Percentiles rank a stretch among this genome's conserved stretches.
Conservation (phyloP, 2,329 filamentous ascomycete genomes). For the Ascochyta viciae-villosae region DNA sequence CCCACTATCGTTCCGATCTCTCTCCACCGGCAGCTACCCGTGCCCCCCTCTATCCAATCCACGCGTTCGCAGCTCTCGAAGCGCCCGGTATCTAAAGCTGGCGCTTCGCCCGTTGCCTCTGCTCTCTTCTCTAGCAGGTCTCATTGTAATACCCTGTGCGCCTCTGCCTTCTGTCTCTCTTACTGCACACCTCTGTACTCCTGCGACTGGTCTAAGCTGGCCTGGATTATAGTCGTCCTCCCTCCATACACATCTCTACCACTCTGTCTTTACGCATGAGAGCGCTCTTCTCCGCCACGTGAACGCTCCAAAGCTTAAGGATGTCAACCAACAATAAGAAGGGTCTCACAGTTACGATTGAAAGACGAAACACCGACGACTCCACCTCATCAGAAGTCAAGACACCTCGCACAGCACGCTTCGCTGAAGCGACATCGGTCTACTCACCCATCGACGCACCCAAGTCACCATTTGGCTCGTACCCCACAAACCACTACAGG, state of each 20-base stretch:
- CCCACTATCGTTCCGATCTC: constrained; percentile 44
- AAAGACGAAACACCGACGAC: constrained; percentile 50
- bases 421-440: constrained; percentile 80
- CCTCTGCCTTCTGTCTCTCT: constrained; percentile 40
- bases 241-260: constrained; percentile 36
- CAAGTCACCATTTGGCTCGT: constrained; percentile 54
- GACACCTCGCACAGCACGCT: constrained; percentile 76
- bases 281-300: constrained; percentile 41
- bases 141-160: constrained; percentile 50
- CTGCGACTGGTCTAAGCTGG: constrained; percentile 49
- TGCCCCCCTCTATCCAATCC: constrained; percentile 42
- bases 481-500: constrained; percentile 63
- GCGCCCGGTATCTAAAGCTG: constrained; percentile 52
- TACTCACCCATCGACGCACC: constrained; percentile 74
- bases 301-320: constrained; percentile 45
- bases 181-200: constrained; percentile 26
- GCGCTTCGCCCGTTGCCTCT: constrained; percentile 46
- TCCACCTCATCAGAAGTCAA: constrained; percentile 59
- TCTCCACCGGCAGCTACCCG: constrained; percentile 41
- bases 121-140: constrained; percentile 50
- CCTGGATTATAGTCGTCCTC: constrained; percentile 46
- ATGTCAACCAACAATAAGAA: constrained; percentile 58
- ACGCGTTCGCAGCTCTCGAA: constrained; percentile 37
- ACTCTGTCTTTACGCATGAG: constrained; percentile 33
- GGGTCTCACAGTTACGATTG: constrained; percentile 50